Evolutionary conservation across 768 basidiomycete genomes (phyloP), one percentile per base, ranked within the genome.

Genomic region (Tulasnella sp.): DNA sequence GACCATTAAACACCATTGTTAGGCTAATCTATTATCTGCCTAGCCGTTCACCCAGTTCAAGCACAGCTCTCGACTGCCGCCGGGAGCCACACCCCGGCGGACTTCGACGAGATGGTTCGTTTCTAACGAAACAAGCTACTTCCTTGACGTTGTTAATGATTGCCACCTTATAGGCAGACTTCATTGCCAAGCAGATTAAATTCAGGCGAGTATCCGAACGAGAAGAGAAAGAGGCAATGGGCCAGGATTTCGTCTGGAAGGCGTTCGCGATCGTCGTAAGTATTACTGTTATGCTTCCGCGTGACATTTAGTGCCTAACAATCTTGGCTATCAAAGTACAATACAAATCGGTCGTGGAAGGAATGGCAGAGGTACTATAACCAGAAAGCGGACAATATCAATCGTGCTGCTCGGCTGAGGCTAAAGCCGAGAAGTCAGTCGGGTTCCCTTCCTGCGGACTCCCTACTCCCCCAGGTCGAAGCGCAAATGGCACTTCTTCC

Each of bases 341-440:
- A 24, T 52, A 68, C 62, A 68, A 68, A 36, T 36, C n/a, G 62
- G 62, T 31, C 27, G 27, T 68, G 62, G 62, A 34, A 68, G 18
- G 62, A 68, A 36, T 68, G 62, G 62, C 62, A 68, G 27, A 68
- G 31, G 62, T 68, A 68, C 62, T 68, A 68, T 18, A 68, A 68
- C 31, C 24, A 68, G 7, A 36, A 27, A 34, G 62, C 62, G 27
- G 31, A 68, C 31, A 34, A 68, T 34, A 68, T 68, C 31, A 68
- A 36, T 36, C 62, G 62, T 1, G 62, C 62, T 34, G 62, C 62
- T 68, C 9, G 62, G 62, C 7, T 36, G 62, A 68, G 31, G 18
- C 36, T 68, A 34, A 68, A 68, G 62, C 62, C 62, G 31, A 68
- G 62, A 4, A 68, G 62, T 68, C 62, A 68, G 3, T 68, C 62